These are phyloP conservation scores for Naganishia antarctica DNA, from an alignment of 768 basidiomycete species.

Conservation along the genomic window DNA sequence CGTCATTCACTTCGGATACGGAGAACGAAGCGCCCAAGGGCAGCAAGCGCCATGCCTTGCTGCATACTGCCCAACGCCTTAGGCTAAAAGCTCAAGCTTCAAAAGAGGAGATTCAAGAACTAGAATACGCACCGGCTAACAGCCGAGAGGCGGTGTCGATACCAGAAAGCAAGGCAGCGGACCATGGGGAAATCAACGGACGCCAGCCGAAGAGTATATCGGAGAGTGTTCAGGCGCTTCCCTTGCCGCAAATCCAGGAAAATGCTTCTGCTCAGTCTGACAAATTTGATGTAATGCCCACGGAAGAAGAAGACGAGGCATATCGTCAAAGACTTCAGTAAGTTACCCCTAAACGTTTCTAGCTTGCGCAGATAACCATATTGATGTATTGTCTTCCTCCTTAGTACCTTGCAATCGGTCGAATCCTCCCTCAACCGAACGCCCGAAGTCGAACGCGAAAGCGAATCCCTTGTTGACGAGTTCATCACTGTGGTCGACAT, in stretches of 20 bases:
- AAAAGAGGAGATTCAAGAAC: conserved; percentile 5
- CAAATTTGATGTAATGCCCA: background rate
- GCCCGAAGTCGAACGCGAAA: background rate
- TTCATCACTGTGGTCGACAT: background rate
- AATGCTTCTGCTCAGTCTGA: background rate
- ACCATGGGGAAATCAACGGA: background rate
- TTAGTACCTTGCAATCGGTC: conserved; percentile 3
- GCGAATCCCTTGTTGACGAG: background rate
- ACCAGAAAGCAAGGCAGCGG: background rate
- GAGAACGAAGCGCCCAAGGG: conserved; percentile 12
- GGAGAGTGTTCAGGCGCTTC: background rate
- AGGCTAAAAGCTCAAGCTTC: background rate
- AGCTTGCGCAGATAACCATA: background rate
- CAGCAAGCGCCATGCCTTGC: background rate
- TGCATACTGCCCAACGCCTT: background rate
- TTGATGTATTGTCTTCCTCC: no score
- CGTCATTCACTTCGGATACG: background rate
- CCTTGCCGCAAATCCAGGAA: background rate
- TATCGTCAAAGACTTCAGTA: conserved; percentile 11
- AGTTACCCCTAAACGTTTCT: background rate
- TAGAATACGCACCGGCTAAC: background rate
- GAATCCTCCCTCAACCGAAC: background rate
- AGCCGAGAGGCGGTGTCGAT: conserved; percentile 1
- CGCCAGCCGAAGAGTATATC: background rate
- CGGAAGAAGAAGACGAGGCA: background rate